These are phyloP conservation scores for Carex sylvatica DNA, from an alignment of 202 grass and related monocot species.

Conservation along the genomic window DNA sequence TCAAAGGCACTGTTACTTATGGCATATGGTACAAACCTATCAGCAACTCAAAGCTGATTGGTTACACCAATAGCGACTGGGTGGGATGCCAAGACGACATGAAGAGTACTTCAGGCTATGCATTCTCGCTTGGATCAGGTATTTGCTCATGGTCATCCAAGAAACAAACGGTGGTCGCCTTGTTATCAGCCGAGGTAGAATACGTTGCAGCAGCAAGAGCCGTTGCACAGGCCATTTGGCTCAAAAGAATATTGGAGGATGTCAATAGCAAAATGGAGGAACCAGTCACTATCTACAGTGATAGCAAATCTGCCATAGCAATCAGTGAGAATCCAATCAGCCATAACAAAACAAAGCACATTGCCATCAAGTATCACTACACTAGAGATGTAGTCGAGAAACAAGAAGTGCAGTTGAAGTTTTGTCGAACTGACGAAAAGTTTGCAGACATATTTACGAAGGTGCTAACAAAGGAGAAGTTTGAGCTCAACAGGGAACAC, in stretches of 20 bases:
- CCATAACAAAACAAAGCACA: background rate
- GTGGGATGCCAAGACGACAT: background rate
- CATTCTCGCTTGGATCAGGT: background rate
- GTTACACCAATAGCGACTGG: background rate
- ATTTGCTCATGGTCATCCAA: background rate
- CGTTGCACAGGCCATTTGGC: background rate
- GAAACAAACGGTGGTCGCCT: background rate
- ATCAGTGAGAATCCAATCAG: background rate
- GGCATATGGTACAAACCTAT: background rate
- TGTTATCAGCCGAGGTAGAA: background rate
- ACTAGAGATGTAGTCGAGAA: no score
- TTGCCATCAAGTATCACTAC: background rate
- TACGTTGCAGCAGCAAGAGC: background rate
- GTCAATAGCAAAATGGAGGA: background rate
- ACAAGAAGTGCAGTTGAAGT: no score
- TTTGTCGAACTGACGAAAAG: no score
- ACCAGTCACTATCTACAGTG: background rate
- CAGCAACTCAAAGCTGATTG: background rate
- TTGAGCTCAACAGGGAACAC: no score
- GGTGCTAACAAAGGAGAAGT: no score
- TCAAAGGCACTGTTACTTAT: background rate
- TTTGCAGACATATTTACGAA: no score
- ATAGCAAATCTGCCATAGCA: background rate
- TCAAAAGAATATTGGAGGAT: background rate
- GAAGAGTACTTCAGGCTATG: background rate